These are phyloP conservation scores for Pezicula rhizophila DNA, from an alignment of 2,329 filamentous ascomycete species.

Conservation along the genomic window DNA sequence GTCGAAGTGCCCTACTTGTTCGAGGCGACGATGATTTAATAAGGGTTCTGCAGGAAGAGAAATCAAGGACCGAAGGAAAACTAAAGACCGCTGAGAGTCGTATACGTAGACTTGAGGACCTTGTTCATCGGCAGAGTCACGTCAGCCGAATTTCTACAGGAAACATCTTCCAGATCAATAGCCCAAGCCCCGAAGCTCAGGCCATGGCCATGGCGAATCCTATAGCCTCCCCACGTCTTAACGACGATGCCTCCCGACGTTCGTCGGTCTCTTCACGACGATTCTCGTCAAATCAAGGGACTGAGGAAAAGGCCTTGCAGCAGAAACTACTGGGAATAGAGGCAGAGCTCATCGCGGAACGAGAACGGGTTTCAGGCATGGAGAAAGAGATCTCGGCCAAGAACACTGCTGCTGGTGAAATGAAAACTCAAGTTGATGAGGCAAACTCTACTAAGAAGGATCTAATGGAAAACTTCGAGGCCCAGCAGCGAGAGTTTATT, in stretches of 20 bases:
- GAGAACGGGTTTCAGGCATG: slow-evolving; percentile 57
- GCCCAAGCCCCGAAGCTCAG: slow-evolving; percentile 41
- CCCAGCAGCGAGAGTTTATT: slow-evolving; percentile 81
- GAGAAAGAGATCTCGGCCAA: slow-evolving; percentile 63
- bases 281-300: slow-evolving; percentile 52
- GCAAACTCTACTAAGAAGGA: slow-evolving; percentile 89
- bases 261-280: slow-evolving; percentile 56
- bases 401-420: slow-evolving; percentile 51
- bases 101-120: slow-evolving; percentile 82
- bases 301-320: slow-evolving; percentile 54
- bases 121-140: slow-evolving; percentile 77
- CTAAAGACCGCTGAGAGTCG: slow-evolving; percentile 82
- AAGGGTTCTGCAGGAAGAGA: slow-evolving; percentile 75
- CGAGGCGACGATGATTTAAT: slow-evolving; percentile 83
- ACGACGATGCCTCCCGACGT: slow-evolving; percentile 44
- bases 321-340: slow-evolving; percentile 65
- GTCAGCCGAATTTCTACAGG: slow-evolving; percentile 47
- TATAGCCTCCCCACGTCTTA: slow-evolving; percentile 21
- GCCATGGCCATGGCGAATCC: slow-evolving; percentile 40
- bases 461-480: slow-evolving; percentile 89
- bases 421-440: slow-evolving; percentile 70
- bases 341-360: slow-evolving; percentile 69
- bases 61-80: slow-evolving; percentile 65
- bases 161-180: slow-evolving; percentile 47
- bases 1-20: slow-evolving; percentile 78